phyloP scores from a whole-genome alignment of 768 basidiomycete species.

The Tylopilus sp. region DNA sequence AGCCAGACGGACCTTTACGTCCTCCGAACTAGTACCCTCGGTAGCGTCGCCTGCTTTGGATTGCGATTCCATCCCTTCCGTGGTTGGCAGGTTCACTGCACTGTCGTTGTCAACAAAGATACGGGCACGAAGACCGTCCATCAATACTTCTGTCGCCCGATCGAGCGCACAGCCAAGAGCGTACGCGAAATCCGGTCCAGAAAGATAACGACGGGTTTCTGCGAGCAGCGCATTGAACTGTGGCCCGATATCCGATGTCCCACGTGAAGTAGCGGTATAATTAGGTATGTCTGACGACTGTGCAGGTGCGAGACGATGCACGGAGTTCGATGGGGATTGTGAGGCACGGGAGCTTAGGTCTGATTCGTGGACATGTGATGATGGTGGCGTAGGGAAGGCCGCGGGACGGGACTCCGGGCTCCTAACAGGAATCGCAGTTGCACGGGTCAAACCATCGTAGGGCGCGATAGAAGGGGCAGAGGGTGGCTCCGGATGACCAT shows the following conservation, averaged over 20 bases:
- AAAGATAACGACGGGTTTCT: slow-evolving; percentile 63
- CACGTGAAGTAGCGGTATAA: slow-evolving; percentile 5
- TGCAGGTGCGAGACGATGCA: slow-evolving; percentile 18
- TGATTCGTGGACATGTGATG: slow-evolving; percentile 15
- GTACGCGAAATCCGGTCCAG: slow-evolving; percentile 64
- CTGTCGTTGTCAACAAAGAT: slow-evolving; percentile 47
- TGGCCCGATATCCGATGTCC: slow-evolving; percentile 13
- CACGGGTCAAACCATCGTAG: slow-evolving; percentile 6
- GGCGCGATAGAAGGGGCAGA: not conserved
- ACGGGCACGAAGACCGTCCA: slow-evolving; percentile 59
- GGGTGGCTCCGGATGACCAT: not conserved
- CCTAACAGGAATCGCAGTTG: slow-evolving; percentile 16
- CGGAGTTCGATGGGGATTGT: slow-evolving; percentile 14
- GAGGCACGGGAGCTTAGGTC: slow-evolving; percentile 27
- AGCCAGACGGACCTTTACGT: slow-evolving; percentile 64
- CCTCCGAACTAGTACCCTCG: slow-evolving; percentile 24
- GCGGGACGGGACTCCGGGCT: slow-evolving; percentile 10
- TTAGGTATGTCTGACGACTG: not conserved
- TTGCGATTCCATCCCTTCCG: slow-evolving; percentile 12
- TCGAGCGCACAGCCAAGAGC: slow-evolving; percentile 76
- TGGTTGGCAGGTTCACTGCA: slow-evolving; percentile 3
- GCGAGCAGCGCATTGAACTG: slow-evolving; percentile 61
- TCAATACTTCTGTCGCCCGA: slow-evolving; percentile 58
- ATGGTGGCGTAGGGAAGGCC: slow-evolving; percentile 22
- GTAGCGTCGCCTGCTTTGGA: slow-evolving; percentile 13